Base-by-base conservation (phyloP, 2,329 filamentous ascomycete genomes). In the Aureobasidium subglaciale region DNA sequence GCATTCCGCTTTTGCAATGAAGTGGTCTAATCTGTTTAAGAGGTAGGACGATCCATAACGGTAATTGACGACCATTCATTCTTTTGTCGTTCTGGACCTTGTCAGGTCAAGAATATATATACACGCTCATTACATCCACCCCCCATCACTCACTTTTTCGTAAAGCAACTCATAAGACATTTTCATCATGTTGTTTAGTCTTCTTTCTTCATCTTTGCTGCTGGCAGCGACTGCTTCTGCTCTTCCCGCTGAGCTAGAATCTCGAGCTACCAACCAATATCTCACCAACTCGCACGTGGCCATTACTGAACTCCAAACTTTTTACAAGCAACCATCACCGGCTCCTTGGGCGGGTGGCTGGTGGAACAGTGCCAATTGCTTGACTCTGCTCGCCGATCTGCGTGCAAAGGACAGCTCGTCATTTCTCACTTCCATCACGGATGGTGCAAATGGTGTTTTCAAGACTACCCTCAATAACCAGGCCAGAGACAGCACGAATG, bases 281-380 rank as follows among this genome's bases (percentile, higher is more conserved):
- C 50, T 54, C 5, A 43, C 25, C 13, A 25, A 56, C 25, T 45
- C 57, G 16, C 54, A 59, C 25, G 25, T 37, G 4, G 57, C 54
- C 8, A 54, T 59, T 13, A 56, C 53, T 2, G 40, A 40, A 11
- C 46, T 59, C 5, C 45, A 56, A 16, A 52, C 46, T 15, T 56
- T 52, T 13, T 59, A 59, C 57, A 59, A 56, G n/a, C 29, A 37
- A 53, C 3, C 57, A 53, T 7, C 20, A 27, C 57, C 8, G 54
- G 43, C 0, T 41, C 45, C 7, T 59, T 53, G 57, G 16, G 27
- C 16, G 42, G 40, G n/a, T 3, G 57, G 57, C 15, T 59, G 57
- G 57, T 59, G 57, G 57, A 59, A 59, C 29, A 56, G 25, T n/a
- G 57, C 57, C 15, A 55, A 59, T 10, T 40, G 29, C 25, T 13